Percentiles rank a stretch among this genome's conserved stretches.
phyloP scores from a whole-genome alignment of 208 protist genomes.

The Crithidia acanthocephali region DNA sequence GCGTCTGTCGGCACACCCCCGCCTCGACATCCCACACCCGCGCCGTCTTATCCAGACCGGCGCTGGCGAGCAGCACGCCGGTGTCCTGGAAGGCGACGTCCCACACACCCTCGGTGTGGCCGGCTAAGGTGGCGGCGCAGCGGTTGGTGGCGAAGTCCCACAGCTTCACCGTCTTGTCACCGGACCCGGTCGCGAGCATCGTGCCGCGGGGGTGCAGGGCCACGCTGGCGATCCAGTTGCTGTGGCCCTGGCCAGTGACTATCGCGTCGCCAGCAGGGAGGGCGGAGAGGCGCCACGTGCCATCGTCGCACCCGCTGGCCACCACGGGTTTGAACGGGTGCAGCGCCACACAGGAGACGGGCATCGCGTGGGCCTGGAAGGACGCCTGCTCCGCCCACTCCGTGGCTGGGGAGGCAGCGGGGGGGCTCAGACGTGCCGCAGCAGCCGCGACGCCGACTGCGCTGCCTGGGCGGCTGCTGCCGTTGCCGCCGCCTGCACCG shows the following conservation, averaged over 20 bases:
- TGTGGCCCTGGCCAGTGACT: conserved; percentile 95
- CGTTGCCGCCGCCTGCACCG: not conserved
- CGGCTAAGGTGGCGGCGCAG: conserved; percentile 89
- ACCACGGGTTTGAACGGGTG: conserved; percentile 96
- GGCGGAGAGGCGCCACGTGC: conserved; percentile 95
- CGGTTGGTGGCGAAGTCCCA: conserved; percentile 95
- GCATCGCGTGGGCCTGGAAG: conserved; percentile 89
- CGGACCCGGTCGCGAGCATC: conserved; percentile 95
- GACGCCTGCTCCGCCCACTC: conserved; percentile 67
- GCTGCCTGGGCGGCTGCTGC: not conserved
- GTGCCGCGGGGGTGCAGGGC: conserved; percentile 92
- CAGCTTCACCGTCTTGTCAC: conserved; percentile 96
- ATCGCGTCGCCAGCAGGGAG: conserved; percentile 94
- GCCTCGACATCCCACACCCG: conserved; percentile 94
- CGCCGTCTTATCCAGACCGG: conserved; percentile 94
- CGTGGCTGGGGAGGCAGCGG: conserved; percentile 27
- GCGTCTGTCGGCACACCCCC: conserved; percentile 90
- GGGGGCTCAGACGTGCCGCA: not conserved
- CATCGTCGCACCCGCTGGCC: conserved; percentile 96
- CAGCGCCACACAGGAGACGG: conserved; percentile 86
- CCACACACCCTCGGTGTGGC: conserved; percentile 97
- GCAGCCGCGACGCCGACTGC: not conserved
- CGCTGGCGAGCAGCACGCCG: conserved; percentile 92
- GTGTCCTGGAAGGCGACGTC: conserved; percentile 94
- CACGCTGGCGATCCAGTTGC: conserved; percentile 91